Evolutionary conservation across 208 protist genomes (phyloP), one percentile per base, ranked within the genome.

Genomic region (Leishmania turanica): DNA sequence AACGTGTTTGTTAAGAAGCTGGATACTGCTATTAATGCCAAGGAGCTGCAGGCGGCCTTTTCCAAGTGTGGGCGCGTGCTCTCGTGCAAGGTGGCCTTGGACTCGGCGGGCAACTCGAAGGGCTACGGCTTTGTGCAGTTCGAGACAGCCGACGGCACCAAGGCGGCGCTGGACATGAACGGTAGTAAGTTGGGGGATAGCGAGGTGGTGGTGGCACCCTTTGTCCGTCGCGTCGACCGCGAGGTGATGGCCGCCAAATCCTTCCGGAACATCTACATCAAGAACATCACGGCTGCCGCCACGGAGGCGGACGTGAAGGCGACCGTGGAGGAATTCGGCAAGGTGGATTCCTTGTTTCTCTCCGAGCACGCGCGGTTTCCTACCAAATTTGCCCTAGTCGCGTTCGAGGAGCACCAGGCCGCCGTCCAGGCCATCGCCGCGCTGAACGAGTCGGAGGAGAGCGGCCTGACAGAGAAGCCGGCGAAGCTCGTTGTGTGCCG

Each of bases 41-140:
- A 99, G 82, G 84, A 86, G 31, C 90, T 99, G 19, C 92, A 97
- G 84, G 96, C 98, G 68, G 97, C 95, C n/a, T 99, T 99, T 91
- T 84, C 69, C 49, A 87, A 78, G 40, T 99, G 98, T 82, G 99
- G 99, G 51, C 98, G 97, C 74, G 98, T 99, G 80, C 87, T 99
- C 11, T 99, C 98, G 5, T 99, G 96, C 90, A 99, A 99, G 89
- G 91, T 99, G 72, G 82, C 83, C n/a, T 47, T 81, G 7, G 88
- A 93, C 76, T 58, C 19, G 17, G 72, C 82, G 7, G 94, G 96
- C 17, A 92, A 93, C 42, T 96, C 88, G 64, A 90, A 91, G 74
- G 98, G 99, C 58, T 99, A 99, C 85, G 99, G 98, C 54, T 99
- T 99, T 74, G 97, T 99, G 19, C 98, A 99, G 84, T 99, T 98